Percentiles rank a stretch among this genome's conserved stretches.
Conservation (phyloP, 2,329 filamentous ascomycete genomes). For the Ascosphaera aggregata region DNA sequence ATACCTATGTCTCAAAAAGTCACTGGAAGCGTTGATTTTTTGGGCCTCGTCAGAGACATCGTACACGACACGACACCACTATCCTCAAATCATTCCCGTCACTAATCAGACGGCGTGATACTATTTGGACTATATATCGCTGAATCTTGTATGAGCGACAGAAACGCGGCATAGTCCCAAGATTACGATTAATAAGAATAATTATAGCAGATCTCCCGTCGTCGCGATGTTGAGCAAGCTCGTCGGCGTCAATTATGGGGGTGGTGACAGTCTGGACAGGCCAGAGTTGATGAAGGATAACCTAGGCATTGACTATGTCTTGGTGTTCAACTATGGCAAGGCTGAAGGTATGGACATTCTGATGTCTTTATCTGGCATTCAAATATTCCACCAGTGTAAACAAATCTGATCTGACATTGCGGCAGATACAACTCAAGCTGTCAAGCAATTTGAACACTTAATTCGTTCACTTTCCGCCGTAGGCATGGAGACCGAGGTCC, state of each 20-base stretch:
- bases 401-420: conserved; percentile 2
- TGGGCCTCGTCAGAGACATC: too few relatives aligned
- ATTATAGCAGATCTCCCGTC: too few relatives aligned
- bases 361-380: not conserved
- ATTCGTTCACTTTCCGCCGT: conserved; percentile 51
- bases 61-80: too few relatives aligned
- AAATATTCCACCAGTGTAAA: not conserved
- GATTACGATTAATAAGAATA: too few relatives aligned
- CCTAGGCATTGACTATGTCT: conserved; percentile 67
- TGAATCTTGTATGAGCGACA: too few relatives aligned
- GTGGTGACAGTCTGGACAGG: not conserved
- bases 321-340: conserved; percentile 50
- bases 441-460: conserved; percentile 54
- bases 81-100: too few relatives aligned
- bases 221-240: not conserved
- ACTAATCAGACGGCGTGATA: too few relatives aligned
- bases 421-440: conserved; percentile 43
- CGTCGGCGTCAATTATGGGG: not conserved
- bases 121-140: too few relatives aligned
- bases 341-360: conserved; percentile 19
- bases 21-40: too few relatives aligned
- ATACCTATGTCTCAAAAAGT: too few relatives aligned
- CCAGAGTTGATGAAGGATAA: conserved; percentile 21
- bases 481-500: conserved; percentile 73
- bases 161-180: too few relatives aligned